Evolutionary conservation across 75 land plant genomes (phyloP), one percentile per base, ranked within the genome.

Genomic region (Selaginella tamariscina): DNA sequence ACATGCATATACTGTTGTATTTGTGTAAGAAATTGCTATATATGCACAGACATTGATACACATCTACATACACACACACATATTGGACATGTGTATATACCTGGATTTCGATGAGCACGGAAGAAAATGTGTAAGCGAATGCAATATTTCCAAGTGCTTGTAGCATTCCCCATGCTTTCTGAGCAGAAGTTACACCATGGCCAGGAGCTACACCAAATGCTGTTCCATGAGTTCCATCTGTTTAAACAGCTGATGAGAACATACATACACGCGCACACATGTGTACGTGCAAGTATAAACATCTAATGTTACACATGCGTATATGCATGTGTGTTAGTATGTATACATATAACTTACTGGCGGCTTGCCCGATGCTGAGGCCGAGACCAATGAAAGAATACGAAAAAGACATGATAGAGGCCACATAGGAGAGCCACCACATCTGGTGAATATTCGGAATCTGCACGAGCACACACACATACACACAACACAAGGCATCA

Each of bases 81-180:
- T n/a, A n/a, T n/a, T n/a, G n/a, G n/a, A n/a, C n/a, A n/a, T n/a
- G n/a, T n/a, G n/a, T 15, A 39, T 5, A 39, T 39, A 39, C 49
- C 15, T 39, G 49, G 21, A 59, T 59, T n/a, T 59, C 62, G 23
- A 59, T 59, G 8, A 59, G 26, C n/a, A 59, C 21, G 26, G 26
- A 21, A 8, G 62, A 59, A n/a, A 59, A 59, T 5, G 62, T 9
- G 62, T 59, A 59, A 59, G 62, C 62, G n/a, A 59, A 59, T 8
- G 62, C 21, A 23, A 59, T 59, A 59, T 59, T 59, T n/a, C 62
- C 62, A 59, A 59, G 62, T 5, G 62, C 62, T 23, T 59, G 62
- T 8, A 59, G 26, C 21, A 59, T 27, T 9, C 26, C 27, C 62
- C 62, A 59, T 5, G n/a, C 62, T 27, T 59, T 59, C 2, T 21